Conservation (phyloP, 2,329 filamentous ascomycete species). For the Beauveria asiatica region DNA sequence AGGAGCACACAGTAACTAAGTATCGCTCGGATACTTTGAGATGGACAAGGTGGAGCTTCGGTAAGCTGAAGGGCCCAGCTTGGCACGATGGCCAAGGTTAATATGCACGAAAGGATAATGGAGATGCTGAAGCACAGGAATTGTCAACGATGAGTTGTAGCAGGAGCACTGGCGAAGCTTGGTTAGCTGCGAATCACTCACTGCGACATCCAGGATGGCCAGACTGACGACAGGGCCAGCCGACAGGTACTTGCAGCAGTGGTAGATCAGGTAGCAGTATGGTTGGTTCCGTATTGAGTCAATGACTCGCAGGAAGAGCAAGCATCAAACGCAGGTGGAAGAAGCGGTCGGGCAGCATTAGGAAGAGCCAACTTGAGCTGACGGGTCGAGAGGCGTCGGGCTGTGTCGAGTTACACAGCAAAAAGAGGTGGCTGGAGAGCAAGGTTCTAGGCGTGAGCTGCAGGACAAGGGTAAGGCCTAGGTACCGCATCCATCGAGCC, state of each 20-base stretch:
- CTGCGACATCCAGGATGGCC: neutral
- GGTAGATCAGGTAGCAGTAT: neutral
- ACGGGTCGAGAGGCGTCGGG: conserved; percentile 1
- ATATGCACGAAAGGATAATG: neutral
- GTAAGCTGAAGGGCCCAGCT: neutral
- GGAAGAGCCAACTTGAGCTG: neutral
- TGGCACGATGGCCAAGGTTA: neutral
- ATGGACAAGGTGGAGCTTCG: neutral
- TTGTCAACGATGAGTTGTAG: neutral
- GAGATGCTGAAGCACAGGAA: conserved; percentile 3
- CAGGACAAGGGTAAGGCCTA: neutral
- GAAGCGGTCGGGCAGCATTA: conserved; percentile 10
- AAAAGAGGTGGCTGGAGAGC: conserved; percentile 9
- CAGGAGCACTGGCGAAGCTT: neutral
- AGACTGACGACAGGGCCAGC: neutral
- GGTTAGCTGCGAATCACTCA: conserved; percentile 1
- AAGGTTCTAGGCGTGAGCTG: conserved; percentile 3
- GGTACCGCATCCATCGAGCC: neutral
- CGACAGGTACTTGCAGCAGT: neutral
- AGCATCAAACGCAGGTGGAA: neutral
- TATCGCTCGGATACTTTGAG: neutral
- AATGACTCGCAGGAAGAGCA: conserved; percentile 7
- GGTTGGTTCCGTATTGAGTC: neutral
- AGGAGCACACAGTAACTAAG: neutral
- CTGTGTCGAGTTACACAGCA: neutral